phyloP scores from a whole-genome alignment of 1,284 basidiomycete species.

The Ganoderma lucidum region DNA sequence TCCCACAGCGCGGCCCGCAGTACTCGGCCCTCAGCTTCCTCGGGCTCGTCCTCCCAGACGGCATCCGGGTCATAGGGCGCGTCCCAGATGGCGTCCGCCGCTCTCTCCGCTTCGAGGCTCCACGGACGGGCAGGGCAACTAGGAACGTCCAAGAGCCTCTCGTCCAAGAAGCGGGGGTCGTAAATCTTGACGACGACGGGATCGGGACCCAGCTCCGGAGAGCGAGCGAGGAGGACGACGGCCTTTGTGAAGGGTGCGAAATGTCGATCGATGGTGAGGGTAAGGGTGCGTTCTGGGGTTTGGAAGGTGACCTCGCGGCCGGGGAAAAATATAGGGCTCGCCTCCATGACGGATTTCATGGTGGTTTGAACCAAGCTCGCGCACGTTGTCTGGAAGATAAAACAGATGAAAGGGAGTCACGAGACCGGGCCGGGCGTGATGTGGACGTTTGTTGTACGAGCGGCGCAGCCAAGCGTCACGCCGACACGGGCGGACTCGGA shows the following conservation, averaged over 20 bases:
- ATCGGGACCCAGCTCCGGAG: slow-evolving; percentile 3
- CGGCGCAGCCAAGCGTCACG: no score
- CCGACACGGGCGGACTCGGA: no score
- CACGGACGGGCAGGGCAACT: slow-evolving; percentile 6
- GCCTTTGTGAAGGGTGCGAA: slow-evolving; percentile 31
- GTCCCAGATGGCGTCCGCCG: slow-evolving; percentile 1
- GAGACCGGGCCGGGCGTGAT: no score
- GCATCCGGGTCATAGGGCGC: background rate
- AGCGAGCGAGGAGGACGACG: slow-evolving; percentile 13
- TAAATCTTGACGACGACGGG: slow-evolving; percentile 20
- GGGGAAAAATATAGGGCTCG: slow-evolving; percentile 16
- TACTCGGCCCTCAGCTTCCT: background rate
- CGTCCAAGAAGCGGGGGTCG: slow-evolving; percentile 22
- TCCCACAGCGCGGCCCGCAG: slow-evolving; percentile 10
- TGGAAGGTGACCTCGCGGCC: slow-evolving; percentile 15
- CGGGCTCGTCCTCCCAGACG: slow-evolving; percentile 11
- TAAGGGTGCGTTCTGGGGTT: background rate
- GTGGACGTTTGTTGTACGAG: no score
- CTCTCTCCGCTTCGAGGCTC: slow-evolving; percentile 11
- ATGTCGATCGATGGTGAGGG: slow-evolving; percentile 25
- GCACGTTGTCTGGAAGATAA: no score
- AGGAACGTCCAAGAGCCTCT: background rate
- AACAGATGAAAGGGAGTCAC: no score
- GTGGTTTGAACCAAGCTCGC: background rate
- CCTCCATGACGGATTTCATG: background rate